Conservation (phyloP, 2,329 filamentous ascomycete species). For the Orbilia javanica region DNA sequence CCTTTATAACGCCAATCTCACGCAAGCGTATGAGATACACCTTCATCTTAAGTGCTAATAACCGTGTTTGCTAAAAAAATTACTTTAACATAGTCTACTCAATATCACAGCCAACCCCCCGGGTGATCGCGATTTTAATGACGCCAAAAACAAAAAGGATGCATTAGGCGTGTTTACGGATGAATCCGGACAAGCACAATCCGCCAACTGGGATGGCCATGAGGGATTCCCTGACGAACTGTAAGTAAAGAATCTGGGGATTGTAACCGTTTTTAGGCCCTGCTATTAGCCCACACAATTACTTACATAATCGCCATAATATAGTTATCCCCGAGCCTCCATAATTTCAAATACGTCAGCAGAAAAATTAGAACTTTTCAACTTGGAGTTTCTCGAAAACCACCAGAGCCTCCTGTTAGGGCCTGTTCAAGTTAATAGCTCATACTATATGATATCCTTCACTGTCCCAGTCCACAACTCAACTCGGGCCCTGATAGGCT, state of each 20-base stretch:
- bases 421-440: slow-evolving; percentile 78
- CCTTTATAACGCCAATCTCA: slow-evolving; percentile 52
- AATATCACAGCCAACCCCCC: slow-evolving; percentile 50
- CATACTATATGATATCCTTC: slow-evolving; percentile 81
- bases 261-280: neutral
- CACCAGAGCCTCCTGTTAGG: slow-evolving; percentile 79
- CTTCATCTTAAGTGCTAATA: neutral
- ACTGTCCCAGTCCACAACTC: slow-evolving; percentile 81
- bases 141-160: slow-evolving; percentile 36
- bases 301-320: neutral
- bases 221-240: slow-evolving; percentile 40
- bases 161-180: slow-evolving; percentile 30
- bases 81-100: slow-evolving; percentile 25
- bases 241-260: neutral
- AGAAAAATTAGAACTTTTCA: slow-evolving; percentile 58
- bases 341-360: slow-evolving; percentile 36
- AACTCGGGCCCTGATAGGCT: slow-evolving; percentile 32
- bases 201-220: slow-evolving; percentile 55
- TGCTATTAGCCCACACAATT: neutral
- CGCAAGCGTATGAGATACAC: slow-evolving; percentile 27
- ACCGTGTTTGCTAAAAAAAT: neutral
- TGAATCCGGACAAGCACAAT: slow-evolving; percentile 38
- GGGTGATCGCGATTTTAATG: slow-evolving; percentile 23
- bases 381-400: slow-evolving; percentile 63
- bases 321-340: slow-evolving; percentile 45